These are phyloP conservation scores for Ogataea trehalophila DNA, from an alignment of 805 yeast species.

Conservation along the genomic window DNA sequence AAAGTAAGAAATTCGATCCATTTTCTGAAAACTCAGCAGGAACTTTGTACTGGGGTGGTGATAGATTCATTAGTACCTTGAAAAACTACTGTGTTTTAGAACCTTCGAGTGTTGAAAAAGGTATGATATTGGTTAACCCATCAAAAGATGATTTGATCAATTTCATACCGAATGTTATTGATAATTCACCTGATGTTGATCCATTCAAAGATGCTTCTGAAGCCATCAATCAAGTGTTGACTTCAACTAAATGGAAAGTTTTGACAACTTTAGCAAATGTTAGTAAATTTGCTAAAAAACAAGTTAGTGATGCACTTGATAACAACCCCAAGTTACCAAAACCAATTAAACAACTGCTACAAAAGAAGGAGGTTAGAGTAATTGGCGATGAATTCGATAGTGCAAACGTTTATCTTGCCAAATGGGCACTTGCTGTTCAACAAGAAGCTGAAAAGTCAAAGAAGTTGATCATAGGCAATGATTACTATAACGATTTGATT, in stretches of 20 bases:
- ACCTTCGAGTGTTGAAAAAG: conserved; percentile 64
- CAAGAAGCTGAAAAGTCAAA: conserved; percentile 76
- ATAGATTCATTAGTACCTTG: conserved; percentile 58
- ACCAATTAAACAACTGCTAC: conserved; percentile 52
- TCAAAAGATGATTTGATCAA: conserved; percentile 57
- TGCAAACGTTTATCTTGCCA: conserved; percentile 87
- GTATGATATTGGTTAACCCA: conserved; percentile 76
- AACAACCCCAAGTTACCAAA: conserved; percentile 40
- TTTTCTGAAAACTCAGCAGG: conserved; percentile 50
- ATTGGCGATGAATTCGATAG: conserved; percentile 90
- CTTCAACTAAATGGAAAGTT: conserved; percentile 79
- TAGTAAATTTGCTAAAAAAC: conserved; percentile 58
- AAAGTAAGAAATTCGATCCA: conserved; percentile 67
- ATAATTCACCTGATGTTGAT: conserved; percentile 30
- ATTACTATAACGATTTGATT: conserved; percentile 50
- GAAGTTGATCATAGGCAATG: conserved; percentile 49
- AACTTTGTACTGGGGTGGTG: conserved; percentile 86
- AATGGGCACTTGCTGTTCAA: conserved; percentile 94
- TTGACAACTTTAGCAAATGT: conserved; percentile 80
- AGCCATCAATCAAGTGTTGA: conserved; percentile 45
- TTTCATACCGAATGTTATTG: conserved; percentile 44
- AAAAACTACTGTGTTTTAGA: conserved; percentile 55
- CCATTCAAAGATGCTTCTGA: conserved; percentile 28
- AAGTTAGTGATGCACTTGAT: conserved; percentile 55
- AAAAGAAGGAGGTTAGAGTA: conserved; percentile 72